Evolutionary conservation across 2,329 filamentous ascomycete species (phyloP), one percentile per base, ranked within the genome.

Genomic region (Diaporthe sp.): DNA sequence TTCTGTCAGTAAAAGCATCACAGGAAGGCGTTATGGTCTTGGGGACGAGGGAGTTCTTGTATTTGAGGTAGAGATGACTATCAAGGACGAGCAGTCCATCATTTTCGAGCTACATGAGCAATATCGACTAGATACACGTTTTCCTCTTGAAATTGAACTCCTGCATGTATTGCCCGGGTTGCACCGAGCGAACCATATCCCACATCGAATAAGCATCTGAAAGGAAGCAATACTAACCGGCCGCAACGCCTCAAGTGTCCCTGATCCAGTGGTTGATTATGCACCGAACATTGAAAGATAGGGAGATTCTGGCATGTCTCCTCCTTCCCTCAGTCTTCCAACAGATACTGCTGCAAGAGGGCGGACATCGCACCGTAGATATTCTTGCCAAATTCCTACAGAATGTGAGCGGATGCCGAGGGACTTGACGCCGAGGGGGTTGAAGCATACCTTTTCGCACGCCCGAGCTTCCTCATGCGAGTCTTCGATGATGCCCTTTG

Each of bases 341-440:
- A 56, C 2, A 75, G 65, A 55, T 74, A 74, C 15, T 75, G 72
- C 42, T 76, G 75, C n/a, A 76, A 58, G 10, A 76, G 55, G 30
- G 70, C 63, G 1, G 69, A 72, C 75, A 75, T 72, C 32, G 70
- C 73, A 10, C 58, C 72, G 8, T 73, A 42, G 15, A 76, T 73
- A 65, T 75, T 75, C 66, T 55, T 76, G 35, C 47, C 56, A 19
- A 72, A 70, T 32, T 56, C 56, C 73, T 75, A 25, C 7, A 50
- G 27, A 17, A 17, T 56, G 44, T 75, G 47, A 75, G 63, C 37
- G 32, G 19, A 25, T 32, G 19, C 30, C 15, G 9, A 39, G 22
- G 19, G n/a, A 55, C 7, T 12, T 2, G 17, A 39, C 44, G 15
- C 19, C 15, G 6, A 47, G n/a, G 15, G 17, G 6, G 6, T 51